A percentile compares a stretch with the other conserved stretches of the same genome.
Evolutionary conservation across 345 rosid species (phyloP).

Genomic region (Pistacia vera): DNA sequence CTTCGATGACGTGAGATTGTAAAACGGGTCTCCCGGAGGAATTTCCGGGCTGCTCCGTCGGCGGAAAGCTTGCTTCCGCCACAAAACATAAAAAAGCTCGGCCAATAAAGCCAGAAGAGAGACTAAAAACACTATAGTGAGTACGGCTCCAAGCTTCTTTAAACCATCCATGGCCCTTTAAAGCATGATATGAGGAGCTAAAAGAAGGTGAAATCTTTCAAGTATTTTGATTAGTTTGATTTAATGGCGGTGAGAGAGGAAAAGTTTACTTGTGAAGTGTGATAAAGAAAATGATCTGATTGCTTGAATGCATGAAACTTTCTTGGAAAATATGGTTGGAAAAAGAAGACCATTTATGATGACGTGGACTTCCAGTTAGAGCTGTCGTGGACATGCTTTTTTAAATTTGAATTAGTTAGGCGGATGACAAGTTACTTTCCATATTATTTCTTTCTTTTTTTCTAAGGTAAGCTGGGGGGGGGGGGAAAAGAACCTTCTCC

Average conservation of each 20-base stretch:
- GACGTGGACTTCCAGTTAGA: constrained; percentile 18
- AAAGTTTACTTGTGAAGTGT: constrained; percentile 1
- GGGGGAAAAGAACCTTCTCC: too few relatives aligned
- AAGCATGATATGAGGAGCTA: neutral
- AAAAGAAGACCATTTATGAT: neutral
- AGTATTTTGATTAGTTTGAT: too few relatives aligned
- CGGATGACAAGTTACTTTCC: too few relatives aligned
- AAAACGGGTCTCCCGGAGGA: constrained; percentile 20
- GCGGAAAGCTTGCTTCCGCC: constrained; percentile 47
- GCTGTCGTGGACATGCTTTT: neutral
- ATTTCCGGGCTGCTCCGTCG: constrained; percentile 31
- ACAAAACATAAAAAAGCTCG: constrained; percentile 51
- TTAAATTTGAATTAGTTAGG: too few relatives aligned
- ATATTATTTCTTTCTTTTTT: too few relatives aligned
- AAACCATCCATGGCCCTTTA: constrained; percentile 39
- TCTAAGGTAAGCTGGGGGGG: too few relatives aligned
- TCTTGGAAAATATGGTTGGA: constrained; percentile 15
- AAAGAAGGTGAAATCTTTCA: too few relatives aligned
- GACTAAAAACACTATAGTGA: constrained; percentile 47
- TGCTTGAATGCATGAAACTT: neutral
- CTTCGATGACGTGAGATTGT: constrained; percentile 49
- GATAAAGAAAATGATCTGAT: neutral
- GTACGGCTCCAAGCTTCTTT: constrained; percentile 38
- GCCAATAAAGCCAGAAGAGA: constrained; percentile 37
- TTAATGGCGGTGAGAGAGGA: neutral